Percentiles rank a stretch among this genome's conserved stretches.
phyloP scores from a whole-genome alignment of 108 stramenopile genomes.

The Skeletonema potamos region DNA sequence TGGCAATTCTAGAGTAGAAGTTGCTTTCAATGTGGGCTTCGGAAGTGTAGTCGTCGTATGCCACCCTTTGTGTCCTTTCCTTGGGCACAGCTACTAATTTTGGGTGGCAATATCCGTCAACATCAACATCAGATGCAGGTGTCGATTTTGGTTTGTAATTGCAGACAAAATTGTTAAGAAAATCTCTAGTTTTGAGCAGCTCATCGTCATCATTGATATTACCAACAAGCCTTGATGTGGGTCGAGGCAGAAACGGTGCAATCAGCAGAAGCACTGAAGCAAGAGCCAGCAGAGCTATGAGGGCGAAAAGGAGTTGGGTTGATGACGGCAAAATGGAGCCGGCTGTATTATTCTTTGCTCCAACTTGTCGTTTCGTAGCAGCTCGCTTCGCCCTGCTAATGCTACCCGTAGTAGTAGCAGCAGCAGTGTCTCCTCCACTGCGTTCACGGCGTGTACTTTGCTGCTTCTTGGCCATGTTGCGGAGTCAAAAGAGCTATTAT shows the following conservation, averaged over 20 bases:
- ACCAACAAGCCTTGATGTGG: neutral
- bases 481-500: too few relatives aligned
- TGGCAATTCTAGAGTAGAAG: neutral
- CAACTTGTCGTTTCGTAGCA: neutral
- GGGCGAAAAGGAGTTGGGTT: neutral
- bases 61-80: constrained; percentile 41
- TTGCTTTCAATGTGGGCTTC: neutral
- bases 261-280: constrained; percentile 1
- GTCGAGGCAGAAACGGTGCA: neutral
- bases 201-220: constrained; percentile 2
- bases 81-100: constrained; percentile 29
- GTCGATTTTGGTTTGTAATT: constrained; percentile 18
- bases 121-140: neutral
- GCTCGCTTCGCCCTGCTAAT: neutral
- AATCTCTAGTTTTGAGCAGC: constrained; percentile 15
- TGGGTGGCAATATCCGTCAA: constrained; percentile 44
- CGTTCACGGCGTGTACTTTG: neutral
- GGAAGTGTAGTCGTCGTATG: neutral
- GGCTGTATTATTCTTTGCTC: neutral
- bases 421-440: neutral
- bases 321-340: neutral
- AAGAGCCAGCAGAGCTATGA: neutral
- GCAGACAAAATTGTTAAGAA: constrained; percentile 46
- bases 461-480: constrained; percentile 7
- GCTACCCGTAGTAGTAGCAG: neutral